phyloP scores from a whole-genome alignment of 208 protist species.

The Leptomonas pyrrhocoris region DNA sequence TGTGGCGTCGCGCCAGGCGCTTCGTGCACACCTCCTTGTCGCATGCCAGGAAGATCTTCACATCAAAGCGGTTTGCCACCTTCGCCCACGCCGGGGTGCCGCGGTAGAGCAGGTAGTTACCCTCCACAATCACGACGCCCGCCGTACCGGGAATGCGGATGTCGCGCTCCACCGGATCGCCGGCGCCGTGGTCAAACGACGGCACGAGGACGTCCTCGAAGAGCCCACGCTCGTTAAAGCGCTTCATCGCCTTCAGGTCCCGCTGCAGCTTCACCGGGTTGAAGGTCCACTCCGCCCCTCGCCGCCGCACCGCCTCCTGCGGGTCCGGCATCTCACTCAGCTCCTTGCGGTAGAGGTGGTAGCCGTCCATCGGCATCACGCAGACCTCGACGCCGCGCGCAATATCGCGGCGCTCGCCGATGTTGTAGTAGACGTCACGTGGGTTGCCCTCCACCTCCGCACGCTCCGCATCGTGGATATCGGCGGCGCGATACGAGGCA shows the following conservation, averaged over 20 bases:
- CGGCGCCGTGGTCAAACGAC: constrained; percentile 75
- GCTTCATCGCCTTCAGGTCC: constrained; percentile 52
- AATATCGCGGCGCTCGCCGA: constrained; percentile 1
- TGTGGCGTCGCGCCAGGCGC: constrained; percentile 69
- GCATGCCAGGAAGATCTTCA: constrained; percentile 67
- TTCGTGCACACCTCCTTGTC: constrained; percentile 41
- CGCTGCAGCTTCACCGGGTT: constrained; percentile 52
- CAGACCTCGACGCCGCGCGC: constrained; percentile 36
- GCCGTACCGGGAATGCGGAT: constrained; percentile 51
- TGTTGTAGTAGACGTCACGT: constrained; percentile 12
- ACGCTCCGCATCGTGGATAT: constrained; percentile 25
- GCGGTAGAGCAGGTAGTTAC: constrained; percentile 78
- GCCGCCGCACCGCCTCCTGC: constrained; percentile 54
- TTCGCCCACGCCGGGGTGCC: constrained; percentile 65
- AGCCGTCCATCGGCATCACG: constrained; percentile 87
- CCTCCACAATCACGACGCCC: constrained; percentile 71
- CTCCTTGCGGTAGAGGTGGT: constrained; percentile 64
- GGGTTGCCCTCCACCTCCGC: not conserved
- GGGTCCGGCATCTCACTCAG: constrained; percentile 63
- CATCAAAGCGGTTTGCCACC: constrained; percentile 60
- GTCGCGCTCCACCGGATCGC: constrained; percentile 59
- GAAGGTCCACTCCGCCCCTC: constrained; percentile 87
- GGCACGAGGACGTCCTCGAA: constrained; percentile 69
- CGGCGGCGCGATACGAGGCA: constrained; percentile 1
- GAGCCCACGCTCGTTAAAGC: constrained; percentile 29